A percentile compares a stretch with the other conserved stretches of the same genome.
Evolutionary conservation across 768 basidiomycete species (phyloP).

Genomic region (Pulveroboletus sp.): DNA sequence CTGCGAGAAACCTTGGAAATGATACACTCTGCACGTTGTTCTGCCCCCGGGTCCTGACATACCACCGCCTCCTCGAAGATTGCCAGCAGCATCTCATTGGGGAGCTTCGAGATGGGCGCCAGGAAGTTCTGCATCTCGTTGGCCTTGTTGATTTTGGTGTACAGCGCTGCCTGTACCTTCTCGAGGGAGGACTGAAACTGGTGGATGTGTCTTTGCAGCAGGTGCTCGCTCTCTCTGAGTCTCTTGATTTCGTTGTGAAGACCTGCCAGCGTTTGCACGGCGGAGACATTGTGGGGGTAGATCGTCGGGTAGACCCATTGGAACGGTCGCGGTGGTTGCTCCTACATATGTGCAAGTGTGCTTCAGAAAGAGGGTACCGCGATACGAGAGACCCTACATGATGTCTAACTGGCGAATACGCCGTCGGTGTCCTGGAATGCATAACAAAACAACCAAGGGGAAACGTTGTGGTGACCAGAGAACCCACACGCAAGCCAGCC

Average conservation of each 20-base stretch:
- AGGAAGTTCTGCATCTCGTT: conserved; percentile 29
- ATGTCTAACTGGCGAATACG: conserved; percentile 18
- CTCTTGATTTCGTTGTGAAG: conserved; percentile 19
- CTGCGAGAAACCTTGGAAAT: conserved; percentile 30
- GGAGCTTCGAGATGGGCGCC: conserved; percentile 27
- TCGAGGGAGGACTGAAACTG: conserved; percentile 12
- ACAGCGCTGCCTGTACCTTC: conserved; percentile 11
- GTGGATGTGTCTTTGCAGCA: conserved; percentile 16
- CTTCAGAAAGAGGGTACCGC: conserved; percentile 5
- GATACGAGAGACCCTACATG: conserved; percentile 14
- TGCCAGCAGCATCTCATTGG: conserved; percentile 28
- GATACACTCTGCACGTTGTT: conserved; percentile 18
- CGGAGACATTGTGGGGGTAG: conserved; percentile 16
- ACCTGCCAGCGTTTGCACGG: conserved; percentile 13
- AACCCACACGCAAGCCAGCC: conserved; percentile 8
- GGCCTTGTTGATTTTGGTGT: conserved; percentile 19
- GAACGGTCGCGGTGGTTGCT: conserved; percentile 1
- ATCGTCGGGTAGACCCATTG: conserved; percentile 6
- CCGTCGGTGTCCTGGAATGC: conserved; percentile 12
- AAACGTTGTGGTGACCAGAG: conserved; percentile 15
- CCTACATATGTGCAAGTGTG: conserved; percentile 8
- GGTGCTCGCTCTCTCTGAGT: conserved; percentile 12
- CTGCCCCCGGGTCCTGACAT: conserved; percentile 19
- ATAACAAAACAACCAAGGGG: conserved; percentile 7
- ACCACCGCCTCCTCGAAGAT: conserved; percentile 30